Evolutionary conservation across 2,329 filamentous ascomycete genomes (phyloP).

Genomic region (Mycosphaerella sp.): DNA sequence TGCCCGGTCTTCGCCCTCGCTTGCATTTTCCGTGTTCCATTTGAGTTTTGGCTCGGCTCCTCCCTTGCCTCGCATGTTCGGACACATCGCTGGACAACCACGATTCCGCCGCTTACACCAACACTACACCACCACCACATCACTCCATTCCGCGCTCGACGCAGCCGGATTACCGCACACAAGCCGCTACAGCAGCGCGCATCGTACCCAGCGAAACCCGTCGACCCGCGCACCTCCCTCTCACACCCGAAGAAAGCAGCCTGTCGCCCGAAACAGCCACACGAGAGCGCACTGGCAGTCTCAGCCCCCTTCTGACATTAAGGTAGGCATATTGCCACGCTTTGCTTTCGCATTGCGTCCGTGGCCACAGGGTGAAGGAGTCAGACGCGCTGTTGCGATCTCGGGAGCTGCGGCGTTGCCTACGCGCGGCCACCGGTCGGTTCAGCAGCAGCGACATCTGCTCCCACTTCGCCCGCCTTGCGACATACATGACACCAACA

Average conservation of each 20-base stretch:
- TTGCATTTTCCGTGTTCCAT: background rate
- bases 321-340: slow-evolving; percentile 9
- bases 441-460: background rate
- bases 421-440: background rate
- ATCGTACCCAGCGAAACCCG: background rate
- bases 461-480: background rate
- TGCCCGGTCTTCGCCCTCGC: background rate
- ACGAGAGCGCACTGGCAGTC: slow-evolving; percentile 15
- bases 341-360: background rate
- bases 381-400: background rate
- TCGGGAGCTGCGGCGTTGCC: background rate
- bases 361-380: background rate
- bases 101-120: background rate
- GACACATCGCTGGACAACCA: background rate
- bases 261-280: slow-evolving; percentile 9
- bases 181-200: slow-evolving; percentile 8
- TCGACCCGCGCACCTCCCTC: background rate
- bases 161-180: slow-evolving; percentile 11
- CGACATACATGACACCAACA: slow-evolving; percentile 2
- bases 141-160: slow-evolving; percentile 7
- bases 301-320: slow-evolving; percentile 14
- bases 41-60: background rate
- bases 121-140: background rate
- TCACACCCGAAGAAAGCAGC: slow-evolving; percentile 2
- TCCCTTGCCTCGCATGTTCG: background rate